A percentile compares a stretch with the other conserved stretches of the same genome.
phyloP scores from a whole-genome alignment of 768 basidiomycete genomes.

The Naganishia vaughanmartiniae region DNA sequence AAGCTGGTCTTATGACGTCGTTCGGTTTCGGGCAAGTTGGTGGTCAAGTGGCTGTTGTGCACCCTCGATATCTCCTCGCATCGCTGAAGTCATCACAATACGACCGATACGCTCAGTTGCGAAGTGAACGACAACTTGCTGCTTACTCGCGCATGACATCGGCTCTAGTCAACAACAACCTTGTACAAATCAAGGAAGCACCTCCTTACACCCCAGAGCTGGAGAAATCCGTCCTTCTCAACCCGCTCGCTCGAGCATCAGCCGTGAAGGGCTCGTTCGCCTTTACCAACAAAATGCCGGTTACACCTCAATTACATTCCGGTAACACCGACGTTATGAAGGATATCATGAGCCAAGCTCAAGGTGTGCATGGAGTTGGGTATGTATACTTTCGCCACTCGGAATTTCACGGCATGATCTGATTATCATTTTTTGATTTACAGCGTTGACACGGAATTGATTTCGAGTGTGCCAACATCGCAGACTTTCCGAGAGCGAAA shows the following conservation, averaged over 20 bases:
- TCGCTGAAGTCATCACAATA: slow-evolving; percentile 75
- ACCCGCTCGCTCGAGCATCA: slow-evolving; percentile 88
- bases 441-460: slow-evolving; percentile 66
- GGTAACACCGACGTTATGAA: slow-evolving; percentile 69
- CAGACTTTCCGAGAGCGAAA: slow-evolving; percentile 83
- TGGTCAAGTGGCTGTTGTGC: slow-evolving; percentile 79
- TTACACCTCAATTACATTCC: slow-evolving; percentile 58
- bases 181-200: slow-evolving; percentile 91
- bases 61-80: slow-evolving; percentile 87
- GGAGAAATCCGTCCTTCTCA: slow-evolving; percentile 80
- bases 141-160: slow-evolving; percentile 65
- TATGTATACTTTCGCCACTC: slow-evolving; percentile 58
- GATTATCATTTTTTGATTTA: slow-evolving; percentile 7
- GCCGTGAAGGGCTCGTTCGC: slow-evolving; percentile 77
- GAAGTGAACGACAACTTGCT: slow-evolving; percentile 63
- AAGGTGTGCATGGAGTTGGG: slow-evolving; percentile 70
- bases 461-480: slow-evolving; percentile 88
- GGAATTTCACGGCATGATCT: background rate
- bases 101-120: slow-evolving; percentile 64
- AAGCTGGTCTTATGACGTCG: slow-evolving; percentile 52
- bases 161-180: slow-evolving; percentile 88
- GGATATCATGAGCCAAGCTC: slow-evolving; percentile 57
- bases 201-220: slow-evolving; percentile 84
- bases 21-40: slow-evolving; percentile 97
- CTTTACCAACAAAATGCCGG: slow-evolving; percentile 66